phyloP scores from a whole-genome alignment of 2,329 filamentous ascomycete genomes.

The Stagonosporopsis vannaccii region DNA sequence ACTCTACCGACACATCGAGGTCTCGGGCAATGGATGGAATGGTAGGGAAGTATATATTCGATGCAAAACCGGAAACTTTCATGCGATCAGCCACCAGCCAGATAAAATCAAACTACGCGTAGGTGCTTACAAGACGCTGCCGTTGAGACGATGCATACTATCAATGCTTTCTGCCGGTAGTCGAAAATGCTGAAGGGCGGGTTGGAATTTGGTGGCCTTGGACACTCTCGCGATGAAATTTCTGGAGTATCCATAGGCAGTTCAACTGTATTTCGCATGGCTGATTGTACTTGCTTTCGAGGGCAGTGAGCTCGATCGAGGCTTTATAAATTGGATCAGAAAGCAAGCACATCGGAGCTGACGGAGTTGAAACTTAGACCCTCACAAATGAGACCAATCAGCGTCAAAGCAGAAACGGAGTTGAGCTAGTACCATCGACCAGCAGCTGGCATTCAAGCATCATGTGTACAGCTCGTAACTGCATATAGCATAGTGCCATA shows the following conservation, averaged over 20 bases:
- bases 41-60: constrained; percentile 57
- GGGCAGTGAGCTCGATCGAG: no score
- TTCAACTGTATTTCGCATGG: not conserved
- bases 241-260: not conserved
- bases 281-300: no score
- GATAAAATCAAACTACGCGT: no score
- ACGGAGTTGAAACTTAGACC: no score
- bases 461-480: no score
- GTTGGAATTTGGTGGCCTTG: not conserved
- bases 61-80: not conserved
- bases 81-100: not conserved
- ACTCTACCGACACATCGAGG: constrained; percentile 46
- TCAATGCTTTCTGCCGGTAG: not conserved
- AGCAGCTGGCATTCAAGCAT: no score
- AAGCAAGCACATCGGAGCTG: no score
- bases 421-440: not conserved
- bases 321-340: no score
- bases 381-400: not conserved
- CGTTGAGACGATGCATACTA: not conserved
- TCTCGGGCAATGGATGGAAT: constrained; percentile 52
- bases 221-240: not conserved
- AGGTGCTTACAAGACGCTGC: not conserved
- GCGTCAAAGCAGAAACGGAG: not conserved
- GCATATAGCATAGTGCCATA: no score
- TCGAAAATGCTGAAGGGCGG: not conserved